Evolutionary conservation across 805 yeast species (phyloP).

Genomic region (Priceomyces carsonii): DNA sequence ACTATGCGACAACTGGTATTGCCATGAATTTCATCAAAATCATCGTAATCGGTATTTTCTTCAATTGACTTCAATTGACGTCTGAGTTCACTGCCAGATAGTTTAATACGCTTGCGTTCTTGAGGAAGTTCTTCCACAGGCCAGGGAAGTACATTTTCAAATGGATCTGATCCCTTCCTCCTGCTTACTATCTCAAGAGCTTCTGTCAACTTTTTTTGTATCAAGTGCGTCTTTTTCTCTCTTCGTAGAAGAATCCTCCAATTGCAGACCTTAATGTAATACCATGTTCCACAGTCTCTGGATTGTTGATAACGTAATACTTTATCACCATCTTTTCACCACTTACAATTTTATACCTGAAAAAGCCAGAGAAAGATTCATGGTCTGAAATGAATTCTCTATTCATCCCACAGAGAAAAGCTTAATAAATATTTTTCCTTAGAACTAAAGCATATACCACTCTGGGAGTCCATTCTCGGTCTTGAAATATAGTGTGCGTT

Average conservation of each 20-base stretch:
- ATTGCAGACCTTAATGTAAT: conserved; percentile 7
- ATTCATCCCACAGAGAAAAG: conserved; percentile 5
- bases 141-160: conserved; percentile 1
- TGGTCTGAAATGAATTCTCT: conserved; percentile 6
- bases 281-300: conserved; percentile 8
- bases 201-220: conserved; percentile 1
- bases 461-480: conserved; percentile 2
- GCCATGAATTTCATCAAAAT: conserved; percentile 2
- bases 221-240: conserved; percentile 2
- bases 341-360: conserved; percentile 4
- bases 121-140: neutral
- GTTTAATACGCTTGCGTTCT: no score
- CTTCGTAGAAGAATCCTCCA: conserved; percentile 8
- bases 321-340: conserved; percentile 5
- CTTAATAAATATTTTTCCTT: conserved; percentile 4
- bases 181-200: neutral
- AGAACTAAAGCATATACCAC: conserved; percentile 5
- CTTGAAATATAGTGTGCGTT: neutral
- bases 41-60: no score
- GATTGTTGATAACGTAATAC: conserved; percentile 7
- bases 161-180: neutral
- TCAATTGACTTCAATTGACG: no score
- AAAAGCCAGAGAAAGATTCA: conserved; percentile 7
- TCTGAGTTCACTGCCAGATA: no score
- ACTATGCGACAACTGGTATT: conserved; percentile 6